Conservation (phyloP, 2,329 filamentous ascomycete species). For the Fusarium buharicum region DNA sequence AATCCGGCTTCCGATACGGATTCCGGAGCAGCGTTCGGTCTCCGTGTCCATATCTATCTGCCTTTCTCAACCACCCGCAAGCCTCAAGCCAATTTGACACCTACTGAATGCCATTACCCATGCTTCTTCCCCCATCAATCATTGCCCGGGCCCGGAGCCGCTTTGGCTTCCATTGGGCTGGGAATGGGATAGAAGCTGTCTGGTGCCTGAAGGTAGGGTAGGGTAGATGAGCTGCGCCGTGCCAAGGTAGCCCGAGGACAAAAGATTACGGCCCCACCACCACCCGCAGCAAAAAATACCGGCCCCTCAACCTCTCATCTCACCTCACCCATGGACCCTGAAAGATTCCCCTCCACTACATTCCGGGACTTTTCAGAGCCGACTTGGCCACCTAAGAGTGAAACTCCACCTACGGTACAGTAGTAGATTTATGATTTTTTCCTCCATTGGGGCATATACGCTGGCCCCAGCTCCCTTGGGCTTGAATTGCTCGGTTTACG, state of each 20-base stretch:
- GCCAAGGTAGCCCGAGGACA: no score
- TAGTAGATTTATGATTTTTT: conserved; percentile 13
- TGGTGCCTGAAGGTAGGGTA: conserved; percentile 2
- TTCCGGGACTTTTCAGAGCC: conserved; percentile 25
- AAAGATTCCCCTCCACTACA: conserved; percentile 25
- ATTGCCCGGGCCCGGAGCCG: conserved; percentile 13
- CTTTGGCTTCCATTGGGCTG: conserved; percentile 14
- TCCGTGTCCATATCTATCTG: conserved; percentile 19
- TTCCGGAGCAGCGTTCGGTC: conserved; percentile 31
- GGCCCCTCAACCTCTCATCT: conserved; percentile 34
- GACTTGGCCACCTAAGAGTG: neutral
- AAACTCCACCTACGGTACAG: conserved; percentile 5
- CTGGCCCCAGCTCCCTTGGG: conserved; percentile 15
- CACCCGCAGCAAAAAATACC: conserved; percentile 16
- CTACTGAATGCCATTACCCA: conserved; percentile 19
- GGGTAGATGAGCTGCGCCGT: no score
- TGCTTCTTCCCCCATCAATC: conserved; percentile 22
- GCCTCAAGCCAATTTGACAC: conserved; percentile 3
- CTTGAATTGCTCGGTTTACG: conserved; percentile 30
- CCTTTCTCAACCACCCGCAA: conserved; percentile 25
- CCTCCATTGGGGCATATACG: conserved; percentile 40
- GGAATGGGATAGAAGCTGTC: conserved; percentile 23
- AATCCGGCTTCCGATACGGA: conserved; percentile 37
- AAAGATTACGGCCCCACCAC: conserved; percentile 16
- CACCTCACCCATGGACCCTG: conserved; percentile 32